Evolutionary conservation across 805 yeast species (phyloP), one percentile per base, ranked within the genome.

Genomic region (Zygotorulaspora chibaensis): DNA sequence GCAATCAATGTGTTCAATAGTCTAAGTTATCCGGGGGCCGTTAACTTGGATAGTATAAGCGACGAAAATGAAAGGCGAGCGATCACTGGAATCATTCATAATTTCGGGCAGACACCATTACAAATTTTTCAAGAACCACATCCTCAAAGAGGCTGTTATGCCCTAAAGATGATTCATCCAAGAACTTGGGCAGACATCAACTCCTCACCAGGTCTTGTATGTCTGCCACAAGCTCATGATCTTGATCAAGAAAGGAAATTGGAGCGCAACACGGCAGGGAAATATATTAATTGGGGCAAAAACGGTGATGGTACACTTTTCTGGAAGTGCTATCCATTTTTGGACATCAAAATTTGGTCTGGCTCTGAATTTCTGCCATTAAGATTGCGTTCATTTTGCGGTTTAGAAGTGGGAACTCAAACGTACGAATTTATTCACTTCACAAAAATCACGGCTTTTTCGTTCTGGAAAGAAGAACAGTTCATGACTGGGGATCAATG

Each of bases 101-200:
- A 88, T 63, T 88, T 88, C 71, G 96, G 96, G 0, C 96, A 88
- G 60, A 88, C 95, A 0, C 96, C 96, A 1, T 59, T 76, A 40
- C 86, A 84, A 54, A 67, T 89, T 9, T 87, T 89, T 55, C 69
- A 67, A 13, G 75, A 74, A 42, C 83, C 89, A 0, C 96, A 88
- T 62, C 83, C 84, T 1, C 51, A 58, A 20, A 70, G 74, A 44
- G 77, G 28, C 20, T 43, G 18, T 15, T 25, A 16, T 15, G 40
- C 31, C 16, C 17, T 35, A 9, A 47, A 26, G 35, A 39, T 30
- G 9, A 42, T 51, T 6, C 38, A 37, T 8, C 38, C 31, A 8
- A 17, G 17, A 15, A 35, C 38, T n/a, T 51, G 54, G 54, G 25
- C 28, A n/a, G 25, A 43, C 15, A 35, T 50, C 30, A 12, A 25